A percentile compares a stretch with the other conserved stretches of the same genome.
Evolutionary conservation across 2,329 filamentous ascomycete genomes (phyloP).

Genomic region (Graphilbum sp.): DNA sequence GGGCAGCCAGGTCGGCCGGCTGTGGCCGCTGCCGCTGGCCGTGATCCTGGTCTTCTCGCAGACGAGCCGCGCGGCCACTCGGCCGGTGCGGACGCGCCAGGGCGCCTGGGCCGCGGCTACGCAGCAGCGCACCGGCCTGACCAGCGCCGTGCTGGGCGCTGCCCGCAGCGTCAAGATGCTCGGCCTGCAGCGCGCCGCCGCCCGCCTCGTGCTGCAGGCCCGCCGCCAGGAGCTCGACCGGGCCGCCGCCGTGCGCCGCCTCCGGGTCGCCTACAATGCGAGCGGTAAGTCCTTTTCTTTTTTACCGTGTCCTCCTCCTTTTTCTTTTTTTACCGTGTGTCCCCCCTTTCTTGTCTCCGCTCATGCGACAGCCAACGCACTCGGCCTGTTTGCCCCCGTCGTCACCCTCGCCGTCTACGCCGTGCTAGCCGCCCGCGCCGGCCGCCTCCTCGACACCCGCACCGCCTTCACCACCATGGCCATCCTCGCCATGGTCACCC

Average conservation of each 20-base stretch:
- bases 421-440: conserved; percentile 10
- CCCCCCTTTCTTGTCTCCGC: no score
- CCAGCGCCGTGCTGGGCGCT: conserved; percentile 17
- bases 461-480: conserved; percentile 24
- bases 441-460: conserved; percentile 14
- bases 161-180: conserved; percentile 26
- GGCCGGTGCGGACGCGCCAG: conserved; percentile 18
- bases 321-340: no score
- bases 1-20: conserved; percentile 22
- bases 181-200: conserved; percentile 14
- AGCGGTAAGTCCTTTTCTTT: conserved; percentile 16
- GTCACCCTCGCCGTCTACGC: conserved; percentile 21
- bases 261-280: conserved; percentile 23
- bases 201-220: conserved; percentile 11
- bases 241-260: conserved; percentile 20
- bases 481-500: conserved; percentile 21
- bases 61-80: conserved; percentile 23
- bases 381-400: conserved; percentile 24
- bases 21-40: conserved; percentile 22
- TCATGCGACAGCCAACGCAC: conserved; percentile 22
- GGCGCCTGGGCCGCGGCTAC: conserved; percentile 24
- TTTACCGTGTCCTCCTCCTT: no score
- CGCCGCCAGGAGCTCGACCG: conserved; percentile 17
- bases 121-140: conserved; percentile 21
- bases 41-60: conserved; percentile 26